Conservation (phyloP, 208 protist species). For the Entamoeba moshkovskii region DNA sequence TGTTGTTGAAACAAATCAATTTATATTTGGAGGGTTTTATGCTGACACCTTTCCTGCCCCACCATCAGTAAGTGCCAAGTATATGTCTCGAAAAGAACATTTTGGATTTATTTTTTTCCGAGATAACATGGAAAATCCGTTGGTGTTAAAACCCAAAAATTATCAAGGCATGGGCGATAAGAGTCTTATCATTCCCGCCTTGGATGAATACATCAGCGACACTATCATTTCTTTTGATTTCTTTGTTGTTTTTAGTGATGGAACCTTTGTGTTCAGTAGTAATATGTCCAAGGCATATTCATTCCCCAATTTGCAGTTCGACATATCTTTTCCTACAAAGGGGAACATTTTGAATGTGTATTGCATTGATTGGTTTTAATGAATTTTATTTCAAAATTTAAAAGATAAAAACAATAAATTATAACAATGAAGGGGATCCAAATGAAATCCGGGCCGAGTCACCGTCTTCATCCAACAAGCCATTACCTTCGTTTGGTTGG, state of each 20-base stretch:
- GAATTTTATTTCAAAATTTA: too few relatives aligned
- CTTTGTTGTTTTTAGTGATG: neutral
- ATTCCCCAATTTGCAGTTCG: too few relatives aligned
- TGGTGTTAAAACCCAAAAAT: neutral
- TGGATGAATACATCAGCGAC: neutral
- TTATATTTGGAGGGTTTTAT: neutral
- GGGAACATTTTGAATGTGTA: too few relatives aligned
- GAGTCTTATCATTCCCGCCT: neutral
- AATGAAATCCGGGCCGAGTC: too few relatives aligned
- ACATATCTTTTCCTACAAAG: too few relatives aligned
- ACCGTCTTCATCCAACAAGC: too few relatives aligned
- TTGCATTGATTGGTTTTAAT: too few relatives aligned
- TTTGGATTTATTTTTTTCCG: neutral
- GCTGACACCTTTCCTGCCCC: neutral
- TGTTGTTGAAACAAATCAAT: neutral
- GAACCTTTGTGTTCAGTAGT: neutral
- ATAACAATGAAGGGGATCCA: too few relatives aligned
- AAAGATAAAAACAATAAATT: too few relatives aligned
- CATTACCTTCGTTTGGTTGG: too few relatives aligned
- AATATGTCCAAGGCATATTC: too few relatives aligned
- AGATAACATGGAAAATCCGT: neutral
- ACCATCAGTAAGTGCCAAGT: neutral
- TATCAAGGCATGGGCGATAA: neutral
- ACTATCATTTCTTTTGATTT: neutral
- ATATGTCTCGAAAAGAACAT: neutral